Conservation (phyloP, 2,329 filamentous ascomycete species). For the Xylariaceae sp. region DNA sequence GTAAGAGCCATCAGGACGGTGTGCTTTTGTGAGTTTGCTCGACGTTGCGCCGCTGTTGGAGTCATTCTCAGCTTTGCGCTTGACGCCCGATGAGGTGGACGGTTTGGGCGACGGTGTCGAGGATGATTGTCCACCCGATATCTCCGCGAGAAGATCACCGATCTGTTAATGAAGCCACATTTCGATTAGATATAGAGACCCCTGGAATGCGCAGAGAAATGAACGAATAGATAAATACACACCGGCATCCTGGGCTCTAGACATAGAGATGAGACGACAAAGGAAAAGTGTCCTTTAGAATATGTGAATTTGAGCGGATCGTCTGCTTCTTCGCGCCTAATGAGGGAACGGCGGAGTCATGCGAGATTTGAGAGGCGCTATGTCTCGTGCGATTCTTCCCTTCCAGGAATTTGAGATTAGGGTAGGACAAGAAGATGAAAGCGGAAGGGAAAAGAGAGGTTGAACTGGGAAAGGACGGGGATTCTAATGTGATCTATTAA, state of each 20-base stretch:
- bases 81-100: slow-evolving; percentile 35
- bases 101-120: slow-evolving; percentile 30
- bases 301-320: too few relatives aligned
- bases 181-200: slow-evolving; percentile 14
- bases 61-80: slow-evolving; percentile 57
- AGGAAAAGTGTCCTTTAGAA: slow-evolving; percentile 4
- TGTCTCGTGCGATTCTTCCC: slow-evolving; percentile 22
- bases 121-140: slow-evolving; percentile 50
- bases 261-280: slow-evolving; percentile 13
- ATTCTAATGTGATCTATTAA: too few relatives aligned
- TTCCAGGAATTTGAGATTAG: background rate
- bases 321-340: too few relatives aligned
- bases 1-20: slow-evolving; percentile 26
- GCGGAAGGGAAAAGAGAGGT: background rate
- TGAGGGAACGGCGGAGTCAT: slow-evolving; percentile 30
- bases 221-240: slow-evolving; percentile 17
- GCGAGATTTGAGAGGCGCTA: slow-evolving; percentile 17
- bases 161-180: slow-evolving; percentile 38
- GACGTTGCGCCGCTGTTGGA: slow-evolving; percentile 22
- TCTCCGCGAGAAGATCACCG: slow-evolving; percentile 57
- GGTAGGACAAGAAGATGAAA: slow-evolving; percentile 1
- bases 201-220: background rate
- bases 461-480: too few relatives aligned
- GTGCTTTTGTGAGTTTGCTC: slow-evolving; percentile 26
- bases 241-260: slow-evolving; percentile 38